These are phyloP conservation scores for Termitomyces eurrhizus DNA, from an alignment of 768 basidiomycete genomes.

Conservation along the genomic window DNA sequence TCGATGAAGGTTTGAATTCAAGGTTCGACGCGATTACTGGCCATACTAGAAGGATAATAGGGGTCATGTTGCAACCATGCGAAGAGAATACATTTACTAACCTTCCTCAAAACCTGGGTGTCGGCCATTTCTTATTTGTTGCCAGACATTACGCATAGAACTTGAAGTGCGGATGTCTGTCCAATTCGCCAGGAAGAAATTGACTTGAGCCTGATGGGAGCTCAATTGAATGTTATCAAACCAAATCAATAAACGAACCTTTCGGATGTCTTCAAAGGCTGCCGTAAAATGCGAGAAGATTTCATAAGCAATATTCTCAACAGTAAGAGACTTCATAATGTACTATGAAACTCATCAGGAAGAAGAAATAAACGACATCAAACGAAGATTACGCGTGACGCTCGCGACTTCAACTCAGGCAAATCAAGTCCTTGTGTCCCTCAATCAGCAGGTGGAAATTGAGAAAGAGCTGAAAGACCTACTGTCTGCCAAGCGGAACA, in stretches of 20 bases:
- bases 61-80: conserved; percentile 10
- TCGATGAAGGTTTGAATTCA: conserved; percentile 48
- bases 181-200: conserved; percentile 82
- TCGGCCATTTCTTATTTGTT: conserved; percentile 77
- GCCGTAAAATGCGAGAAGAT: conserved; percentile 84
- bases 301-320: conserved; percentile 81
- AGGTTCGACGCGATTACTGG: conserved; percentile 60
- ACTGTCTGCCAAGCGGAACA: conserved; percentile 83
- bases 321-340: conserved; percentile 70
- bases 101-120: conserved; percentile 90
- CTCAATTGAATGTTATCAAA: conserved; percentile 31
- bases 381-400: conserved; percentile 42
- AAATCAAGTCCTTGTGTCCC: conserved; percentile 59
- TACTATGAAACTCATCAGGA: conserved; percentile 39
- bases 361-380: background rate
- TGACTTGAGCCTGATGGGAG: conserved; percentile 63
- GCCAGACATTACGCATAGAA: conserved; percentile 80
- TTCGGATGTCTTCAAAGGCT: conserved; percentile 76
- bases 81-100: conserved; percentile 20
- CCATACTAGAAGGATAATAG: conserved; percentile 45
- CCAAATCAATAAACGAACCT: conserved; percentile 35
- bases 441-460: background rate
- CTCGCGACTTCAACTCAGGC: conserved; percentile 66
- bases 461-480: conserved; percentile 22
- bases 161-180: conserved; percentile 78